Base-by-base conservation (phyloP, 805 yeast species). In the Metschnikowia dekortorum region DNA sequence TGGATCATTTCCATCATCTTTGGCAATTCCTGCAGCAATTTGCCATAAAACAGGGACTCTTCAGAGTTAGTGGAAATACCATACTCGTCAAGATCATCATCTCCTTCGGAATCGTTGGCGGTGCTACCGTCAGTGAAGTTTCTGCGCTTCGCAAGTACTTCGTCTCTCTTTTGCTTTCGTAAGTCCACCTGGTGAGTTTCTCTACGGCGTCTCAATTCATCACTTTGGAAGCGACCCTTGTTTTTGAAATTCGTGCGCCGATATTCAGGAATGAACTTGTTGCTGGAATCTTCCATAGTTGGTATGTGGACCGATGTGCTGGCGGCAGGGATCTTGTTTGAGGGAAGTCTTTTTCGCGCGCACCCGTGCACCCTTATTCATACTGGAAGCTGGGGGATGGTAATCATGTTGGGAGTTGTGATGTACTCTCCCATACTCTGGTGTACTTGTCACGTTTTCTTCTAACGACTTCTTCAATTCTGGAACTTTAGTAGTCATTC, bases 161-260 rank as follows among this genome's bases (percentile, higher is more conserved):
- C 98, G 67, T 94, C 99, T 66, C 99, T 83, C 70, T 91, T 91
- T 54, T 91, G 96, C 75, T 95, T 94, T 74, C 99, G 82, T 63
- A 94, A 79, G 68, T 91, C 98, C 53, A 94, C 95, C 71, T 92
- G 97, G 63, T 92, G 97, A 51, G 88, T 95, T 69, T 92, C 99
- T 70, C 98, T 86, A 68, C 99, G 87, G 70, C 98, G 90, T 71
- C 99, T 88, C 62, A 94, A 82, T 76, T 94, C 99, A 67, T 94
- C 99, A 52, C 89, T 89, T 63, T 87, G 87, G 67, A 94, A 94
- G 65, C 96, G 83, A 56, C 94, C 89, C 68, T 91, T 89, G 75
- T 94, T 92, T 69, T 94, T 94, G 78, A 88, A 94, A 66, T 86
- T 89, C 39, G 97, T 90, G 71, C 97, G 89, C 72, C 99, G 90